Evolutionary conservation across 225 moss, liverwort and hornwort genomes (phyloP).

Genomic region (Pseudoscleropodium purum): DNA sequence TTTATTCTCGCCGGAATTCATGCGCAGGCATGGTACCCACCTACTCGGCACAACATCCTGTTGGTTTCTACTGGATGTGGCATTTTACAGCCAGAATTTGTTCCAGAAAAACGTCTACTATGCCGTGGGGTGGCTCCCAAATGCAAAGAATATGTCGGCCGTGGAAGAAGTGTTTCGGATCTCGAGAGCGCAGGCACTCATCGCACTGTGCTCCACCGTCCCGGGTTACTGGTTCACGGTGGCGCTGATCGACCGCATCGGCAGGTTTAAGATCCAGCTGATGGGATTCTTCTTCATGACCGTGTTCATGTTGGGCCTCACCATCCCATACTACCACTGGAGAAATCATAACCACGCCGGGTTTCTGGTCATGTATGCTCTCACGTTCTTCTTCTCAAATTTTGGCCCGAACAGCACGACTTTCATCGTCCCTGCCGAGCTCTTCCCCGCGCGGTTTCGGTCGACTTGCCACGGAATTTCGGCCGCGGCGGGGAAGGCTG

Average conservation of each 20-base stretch:
- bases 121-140: constrained; percentile 18
- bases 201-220: constrained; percentile 43
- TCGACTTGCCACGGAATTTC: constrained; percentile 61
- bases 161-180: constrained; percentile 35
- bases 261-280: constrained; percentile 45
- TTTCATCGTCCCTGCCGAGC: constrained; percentile 55
- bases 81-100: constrained; percentile 38
- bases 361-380: constrained; percentile 22
- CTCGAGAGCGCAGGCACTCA: constrained; percentile 34
- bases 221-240: constrained; percentile 63
- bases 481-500: constrained; percentile 38
- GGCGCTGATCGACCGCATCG: constrained; percentile 19
- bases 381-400: constrained; percentile 54
- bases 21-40: constrained; percentile 7
- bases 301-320: constrained; percentile 36
- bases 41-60: constrained; percentile 41
- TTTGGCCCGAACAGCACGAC: constrained; percentile 56
- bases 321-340: constrained; percentile 23
- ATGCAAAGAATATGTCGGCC: neutral
- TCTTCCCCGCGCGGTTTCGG: constrained; percentile 56
- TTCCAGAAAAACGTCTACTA: constrained; percentile 22
- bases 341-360: neutral
- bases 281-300: constrained; percentile 68
- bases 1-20: constrained; percentile 34
- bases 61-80: constrained; percentile 48